Evolutionary conservation across 192 early-diverging fungal genomes (phyloP).

Genomic region (Haplosporangium gracile): DNA sequence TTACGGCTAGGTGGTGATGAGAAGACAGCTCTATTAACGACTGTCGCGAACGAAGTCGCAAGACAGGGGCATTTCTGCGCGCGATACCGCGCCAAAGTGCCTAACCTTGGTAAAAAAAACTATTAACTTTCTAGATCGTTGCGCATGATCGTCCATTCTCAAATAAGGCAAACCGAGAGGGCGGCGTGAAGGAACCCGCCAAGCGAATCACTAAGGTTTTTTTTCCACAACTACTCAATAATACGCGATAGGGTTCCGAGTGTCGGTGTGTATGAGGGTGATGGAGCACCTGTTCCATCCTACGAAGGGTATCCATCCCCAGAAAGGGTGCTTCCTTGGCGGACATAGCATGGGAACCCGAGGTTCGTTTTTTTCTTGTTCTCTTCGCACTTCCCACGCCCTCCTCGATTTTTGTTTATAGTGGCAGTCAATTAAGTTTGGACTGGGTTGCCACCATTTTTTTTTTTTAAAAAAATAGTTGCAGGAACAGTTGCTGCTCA

Average conservation of each 20-base stretch:
- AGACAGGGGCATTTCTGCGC: conserved; percentile 46
- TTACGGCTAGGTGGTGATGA: conserved; percentile 36
- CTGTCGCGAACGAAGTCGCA: conserved; percentile 30
- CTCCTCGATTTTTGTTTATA: background rate
- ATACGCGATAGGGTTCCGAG: conserved; percentile 17
- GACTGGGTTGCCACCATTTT: conserved; percentile 14
- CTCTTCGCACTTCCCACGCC: background rate
- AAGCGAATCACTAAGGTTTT: background rate
- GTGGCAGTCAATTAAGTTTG: background rate
- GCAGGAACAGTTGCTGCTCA: conserved; percentile 37
- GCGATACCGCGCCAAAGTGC: conserved; percentile 45
- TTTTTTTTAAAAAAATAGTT: conserved; percentile 2
- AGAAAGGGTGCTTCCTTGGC: conserved; percentile 41
- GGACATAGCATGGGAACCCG: conserved; percentile 49
- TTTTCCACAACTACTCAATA: background rate
- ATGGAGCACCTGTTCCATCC: conserved; percentile 49
- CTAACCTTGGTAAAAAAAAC: conserved; percentile 28
- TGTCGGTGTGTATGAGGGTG: conserved; percentile 26
- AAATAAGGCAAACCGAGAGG: background rate
- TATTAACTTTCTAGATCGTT: background rate
- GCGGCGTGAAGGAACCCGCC: too few species aligned
- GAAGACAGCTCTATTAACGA: conserved; percentile 29
- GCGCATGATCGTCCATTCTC: background rate
- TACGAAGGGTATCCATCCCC: conserved; percentile 20
- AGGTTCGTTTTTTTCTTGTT: conserved; percentile 11